Evolutionary conservation across 2,329 filamentous ascomycete species (phyloP).

Genomic region (Lomentospora prolificans): DNA sequence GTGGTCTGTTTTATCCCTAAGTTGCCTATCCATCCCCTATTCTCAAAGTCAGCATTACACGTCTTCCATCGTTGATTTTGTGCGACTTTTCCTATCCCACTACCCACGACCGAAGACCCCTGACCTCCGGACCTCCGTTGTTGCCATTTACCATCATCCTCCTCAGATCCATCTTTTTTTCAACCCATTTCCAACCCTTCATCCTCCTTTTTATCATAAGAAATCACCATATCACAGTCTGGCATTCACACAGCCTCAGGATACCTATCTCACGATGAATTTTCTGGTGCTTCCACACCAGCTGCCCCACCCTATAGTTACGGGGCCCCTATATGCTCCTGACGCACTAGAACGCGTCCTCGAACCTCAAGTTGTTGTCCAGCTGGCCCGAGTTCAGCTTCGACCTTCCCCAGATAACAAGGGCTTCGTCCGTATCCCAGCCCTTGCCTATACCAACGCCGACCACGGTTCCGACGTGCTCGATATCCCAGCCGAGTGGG

Average conservation of each 20-base stretch:
- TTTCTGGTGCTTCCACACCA: not conserved
- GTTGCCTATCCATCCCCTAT: too few relatives aligned
- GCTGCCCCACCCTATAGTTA: not conserved
- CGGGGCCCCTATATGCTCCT: not conserved
- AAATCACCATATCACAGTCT: not conserved
- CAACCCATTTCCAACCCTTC: not conserved
- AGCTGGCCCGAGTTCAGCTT: conserved; percentile 3
- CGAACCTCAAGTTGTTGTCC: not conserved
- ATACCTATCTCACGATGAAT: conserved; percentile 3
- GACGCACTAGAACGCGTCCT: not conserved
- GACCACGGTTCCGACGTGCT: conserved; percentile 8
- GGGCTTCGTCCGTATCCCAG: conserved; percentile 6
- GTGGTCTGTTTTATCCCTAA: too few relatives aligned
- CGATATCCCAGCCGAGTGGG: conserved; percentile 4
- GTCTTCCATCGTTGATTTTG: too few relatives aligned
- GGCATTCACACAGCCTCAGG: too few relatives aligned
- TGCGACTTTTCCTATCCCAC: not conserved
- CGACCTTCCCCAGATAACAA: not conserved
- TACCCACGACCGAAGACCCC: too few relatives aligned
- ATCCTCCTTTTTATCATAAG: not conserved
- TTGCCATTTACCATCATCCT: not conserved
- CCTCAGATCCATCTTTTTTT: too few relatives aligned
- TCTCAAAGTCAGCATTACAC: too few relatives aligned
- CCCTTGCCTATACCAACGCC: conserved; percentile 4
- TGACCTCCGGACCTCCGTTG: not conserved